These are phyloP conservation scores for Rhytidiadelphus loreus DNA, from an alignment of 225 moss, liverwort and hornwort species.

Conservation along the genomic window DNA sequence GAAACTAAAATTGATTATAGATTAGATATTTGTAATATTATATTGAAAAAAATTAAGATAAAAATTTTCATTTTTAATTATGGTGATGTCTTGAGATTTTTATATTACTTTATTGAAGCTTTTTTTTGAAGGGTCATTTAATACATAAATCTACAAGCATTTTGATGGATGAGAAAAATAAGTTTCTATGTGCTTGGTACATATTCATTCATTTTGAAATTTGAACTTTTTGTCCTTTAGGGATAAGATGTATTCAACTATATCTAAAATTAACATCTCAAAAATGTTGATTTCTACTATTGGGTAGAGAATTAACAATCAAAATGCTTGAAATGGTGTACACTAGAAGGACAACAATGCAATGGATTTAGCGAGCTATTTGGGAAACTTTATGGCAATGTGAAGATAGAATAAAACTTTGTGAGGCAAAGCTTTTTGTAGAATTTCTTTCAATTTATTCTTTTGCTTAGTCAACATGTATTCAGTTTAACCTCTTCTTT, in stretches of 20 bases:
- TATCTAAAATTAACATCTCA: neutral
- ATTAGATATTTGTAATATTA: neutral
- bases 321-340: neutral
- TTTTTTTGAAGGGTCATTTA: neutral
- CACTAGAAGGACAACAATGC: neutral
- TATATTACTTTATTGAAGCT: neutral
- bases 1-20: neutral
- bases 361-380: neutral
- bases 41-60: neutral
- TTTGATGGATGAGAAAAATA: neutral
- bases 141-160: neutral
- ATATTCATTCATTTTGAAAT: neutral
- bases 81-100: neutral
- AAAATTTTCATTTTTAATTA: neutral
- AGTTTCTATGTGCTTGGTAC: neutral
- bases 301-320: neutral
- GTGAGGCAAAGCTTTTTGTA: fast-evolving
- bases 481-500: neutral
- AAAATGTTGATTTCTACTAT: neutral
- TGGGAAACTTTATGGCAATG: neutral
- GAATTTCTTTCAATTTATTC: neutral
- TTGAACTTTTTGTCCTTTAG: neutral
- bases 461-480: neutral
- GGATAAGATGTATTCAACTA: neutral
- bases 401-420: neutral